These are phyloP conservation scores for Hypoxylon sp. DNA, from an alignment of 2,329 filamentous ascomycete genomes.

Conservation along the genomic window DNA sequence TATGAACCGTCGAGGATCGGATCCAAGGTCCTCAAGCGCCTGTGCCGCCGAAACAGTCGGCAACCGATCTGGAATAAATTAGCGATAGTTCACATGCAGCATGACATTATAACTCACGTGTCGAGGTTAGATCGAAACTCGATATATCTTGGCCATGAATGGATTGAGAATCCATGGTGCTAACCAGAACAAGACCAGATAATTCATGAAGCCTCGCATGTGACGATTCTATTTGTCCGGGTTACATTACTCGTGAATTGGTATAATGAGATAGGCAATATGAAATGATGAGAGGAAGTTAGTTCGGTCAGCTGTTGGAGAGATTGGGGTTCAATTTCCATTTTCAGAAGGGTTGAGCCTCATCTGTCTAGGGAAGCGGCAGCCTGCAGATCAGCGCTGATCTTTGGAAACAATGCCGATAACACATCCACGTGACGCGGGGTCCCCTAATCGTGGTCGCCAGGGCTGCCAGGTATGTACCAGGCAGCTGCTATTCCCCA, in stretches of 20 bases:
- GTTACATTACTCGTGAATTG: not conserved
- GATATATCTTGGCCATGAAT: slow-evolving; percentile 73
- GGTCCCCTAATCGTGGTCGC: slow-evolving; percentile 13
- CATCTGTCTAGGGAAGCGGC: slow-evolving; percentile 37
- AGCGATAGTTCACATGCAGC: slow-evolving; percentile 23
- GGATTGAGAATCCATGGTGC: slow-evolving; percentile 70
- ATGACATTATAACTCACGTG: slow-evolving; percentile 58
- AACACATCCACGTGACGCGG: slow-evolving; percentile 38
- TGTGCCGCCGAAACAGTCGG: slow-evolving; percentile 83
- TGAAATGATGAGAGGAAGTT: slow-evolving; percentile 13
- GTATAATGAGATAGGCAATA: slow-evolving; percentile 7
- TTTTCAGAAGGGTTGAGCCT: slow-evolving; percentile 42
- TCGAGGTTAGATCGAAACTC: slow-evolving; percentile 70
- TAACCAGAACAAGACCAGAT: slow-evolving; percentile 16
- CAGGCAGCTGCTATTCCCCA: no score
- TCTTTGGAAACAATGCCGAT: slow-evolving; percentile 31
- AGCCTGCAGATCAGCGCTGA: slow-evolving; percentile 43
- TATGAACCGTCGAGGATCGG: slow-evolving; percentile 65
- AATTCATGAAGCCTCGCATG: slow-evolving; percentile 35
- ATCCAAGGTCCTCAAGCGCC: slow-evolving; percentile 73
- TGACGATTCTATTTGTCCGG: not conserved
- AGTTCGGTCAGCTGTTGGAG: slow-evolving; percentile 20
- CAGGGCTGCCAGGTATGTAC: no score
- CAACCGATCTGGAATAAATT: slow-evolving; percentile 72
- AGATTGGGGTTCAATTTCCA: slow-evolving; percentile 37